These are phyloP conservation scores for Ploettnerulaceae sp. DNA, from an alignment of 2,329 filamentous ascomycete species.

Conservation along the genomic window DNA sequence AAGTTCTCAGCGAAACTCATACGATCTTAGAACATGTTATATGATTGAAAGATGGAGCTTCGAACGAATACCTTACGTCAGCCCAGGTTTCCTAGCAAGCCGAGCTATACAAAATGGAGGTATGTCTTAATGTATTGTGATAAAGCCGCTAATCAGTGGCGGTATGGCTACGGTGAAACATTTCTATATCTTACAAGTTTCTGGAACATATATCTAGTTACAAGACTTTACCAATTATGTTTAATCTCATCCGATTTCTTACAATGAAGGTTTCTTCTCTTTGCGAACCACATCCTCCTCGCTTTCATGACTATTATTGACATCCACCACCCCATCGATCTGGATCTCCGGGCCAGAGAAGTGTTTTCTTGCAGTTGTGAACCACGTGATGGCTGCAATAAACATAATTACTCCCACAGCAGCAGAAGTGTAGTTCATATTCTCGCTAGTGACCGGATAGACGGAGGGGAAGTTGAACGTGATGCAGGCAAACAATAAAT, in stretches of 20 bases:
- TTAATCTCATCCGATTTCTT: background rate
- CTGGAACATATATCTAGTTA: too few species aligned
- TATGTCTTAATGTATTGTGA: too few species aligned
- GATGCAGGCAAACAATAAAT: conserved; percentile 48
- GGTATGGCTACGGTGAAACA: too few species aligned
- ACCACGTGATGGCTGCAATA: conserved; percentile 46
- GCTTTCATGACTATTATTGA: conserved; percentile 10
- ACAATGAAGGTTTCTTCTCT: conserved; percentile 5
- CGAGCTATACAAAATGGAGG: too few species aligned
- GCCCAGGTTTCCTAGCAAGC: too few species aligned
- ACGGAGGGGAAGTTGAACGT: conserved; percentile 52
- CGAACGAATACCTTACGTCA: too few species aligned
- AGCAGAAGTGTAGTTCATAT: conserved; percentile 56
- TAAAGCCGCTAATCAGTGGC: too few species aligned
- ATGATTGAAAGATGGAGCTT: too few species aligned
- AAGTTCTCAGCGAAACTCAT: too few species aligned
- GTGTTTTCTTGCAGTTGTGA: conserved; percentile 44
- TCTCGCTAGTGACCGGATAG: conserved; percentile 46
- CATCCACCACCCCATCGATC: conserved; percentile 20
- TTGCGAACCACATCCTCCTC: conserved; percentile 12
- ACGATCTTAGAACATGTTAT: too few species aligned
- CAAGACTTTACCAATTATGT: too few species aligned
- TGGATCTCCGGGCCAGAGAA: conserved; percentile 43
- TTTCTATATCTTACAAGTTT: too few species aligned
- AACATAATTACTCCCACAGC: conserved; percentile 51